Base-by-base conservation (phyloP, 148 eudicot species). In the Rhododendron griersonianum region DNA sequence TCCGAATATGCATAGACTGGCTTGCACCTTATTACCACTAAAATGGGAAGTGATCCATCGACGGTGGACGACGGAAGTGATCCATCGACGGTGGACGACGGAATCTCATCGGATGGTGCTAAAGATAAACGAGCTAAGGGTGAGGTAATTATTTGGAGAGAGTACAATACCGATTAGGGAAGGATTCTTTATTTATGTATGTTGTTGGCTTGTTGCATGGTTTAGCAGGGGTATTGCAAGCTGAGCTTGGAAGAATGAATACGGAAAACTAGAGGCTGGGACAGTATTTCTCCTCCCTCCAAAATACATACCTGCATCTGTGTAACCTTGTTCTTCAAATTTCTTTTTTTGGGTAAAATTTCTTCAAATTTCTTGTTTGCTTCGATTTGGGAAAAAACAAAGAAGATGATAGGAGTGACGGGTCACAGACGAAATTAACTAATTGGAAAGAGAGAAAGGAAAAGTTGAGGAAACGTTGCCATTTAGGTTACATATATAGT, bases 1-100 rank as follows among this genome's bases (percentile, higher is more conserved):
- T 61, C 0, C 28, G n/a, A 75, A 6, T 25, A 41, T 87, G 50
- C 11, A 47, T 47, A 96, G 96, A 94, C 95, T 39, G 93, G 95
- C 57, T 87, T 95, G 84, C 95, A 91, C 88, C 95, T 96, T 81
- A 89, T 85, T 39, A 96, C 94, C 5, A 89, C 95, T 51, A 94
- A 91, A 65, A 83, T 90, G 7, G 91, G 92, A 83, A 93, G 96
- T 76, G 95, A 96, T 89, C 95, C 33, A 33, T 33, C 33, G 33
- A 33, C 33, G 23, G 84, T 93, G 39, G 98, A 93, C 67, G 96
- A 92, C 78, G 90, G 95, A 73, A 53, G 96, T 76, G 95, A 96
- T 30, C 30, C 90, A 81, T 93, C 95, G 2, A 91, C 90, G 23
- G 84, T 93, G 39, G 98, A 93, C 67, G 96, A 93, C 74, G 90